phyloP scores from a whole-genome alignment of 2,329 filamentous ascomycete species.

The Neonectria faginata region DNA sequence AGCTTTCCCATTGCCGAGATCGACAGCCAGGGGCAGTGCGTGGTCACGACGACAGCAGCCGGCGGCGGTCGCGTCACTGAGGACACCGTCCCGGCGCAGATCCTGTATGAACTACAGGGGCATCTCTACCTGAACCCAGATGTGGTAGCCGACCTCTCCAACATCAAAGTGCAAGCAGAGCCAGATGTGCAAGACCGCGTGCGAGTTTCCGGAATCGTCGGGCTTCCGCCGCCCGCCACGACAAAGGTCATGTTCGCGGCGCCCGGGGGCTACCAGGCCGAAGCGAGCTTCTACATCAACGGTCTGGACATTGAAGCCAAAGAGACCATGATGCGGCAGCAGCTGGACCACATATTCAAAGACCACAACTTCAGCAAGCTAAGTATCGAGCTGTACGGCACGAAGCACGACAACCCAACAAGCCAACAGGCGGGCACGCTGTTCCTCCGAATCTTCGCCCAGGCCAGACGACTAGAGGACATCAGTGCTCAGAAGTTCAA shows the following conservation, averaged over 20 bases:
- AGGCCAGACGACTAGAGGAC: conserved; percentile 55
- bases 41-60: conserved; percentile 51
- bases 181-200: conserved; percentile 52
- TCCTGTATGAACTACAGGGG: conserved; percentile 61
- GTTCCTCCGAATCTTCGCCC: conserved; percentile 58
- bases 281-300: conserved; percentile 57
- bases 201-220: conserved; percentile 47
- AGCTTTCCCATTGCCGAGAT: conserved; percentile 29
- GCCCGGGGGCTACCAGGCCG: conserved; percentile 57
- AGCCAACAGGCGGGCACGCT: conserved; percentile 63
- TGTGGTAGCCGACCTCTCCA: conserved; percentile 55
- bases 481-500: conserved; percentile 53
- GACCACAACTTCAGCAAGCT: conserved; percentile 52
- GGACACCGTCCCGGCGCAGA: conserved; percentile 51
- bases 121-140: conserved; percentile 59
- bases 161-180: conserved; percentile 56
- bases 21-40: conserved; percentile 45
- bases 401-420: conserved; percentile 52
- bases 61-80: conserved; percentile 53
- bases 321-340: conserved; percentile 55
- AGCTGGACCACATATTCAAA: conserved; percentile 52
- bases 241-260: conserved; percentile 57
- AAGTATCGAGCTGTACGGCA: conserved; percentile 52
- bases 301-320: conserved; percentile 59
- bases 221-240: conserved; percentile 47